Evolutionary conservation across 1,139 yeast genomes (phyloP), one percentile per base, ranked within the genome.

Genomic region (Blastobotrys aristatus): DNA sequence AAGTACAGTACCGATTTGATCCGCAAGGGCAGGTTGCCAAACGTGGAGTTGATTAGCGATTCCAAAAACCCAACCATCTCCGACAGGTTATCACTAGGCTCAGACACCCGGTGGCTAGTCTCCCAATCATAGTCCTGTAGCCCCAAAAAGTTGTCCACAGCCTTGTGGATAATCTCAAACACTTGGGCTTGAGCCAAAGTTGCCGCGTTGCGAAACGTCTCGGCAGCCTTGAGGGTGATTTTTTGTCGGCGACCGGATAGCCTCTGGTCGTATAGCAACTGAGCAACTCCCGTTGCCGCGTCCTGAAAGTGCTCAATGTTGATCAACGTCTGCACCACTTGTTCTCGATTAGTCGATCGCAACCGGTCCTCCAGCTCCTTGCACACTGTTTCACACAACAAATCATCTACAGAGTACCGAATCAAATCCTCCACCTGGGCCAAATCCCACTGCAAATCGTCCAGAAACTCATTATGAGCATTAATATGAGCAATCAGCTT

Each of bases 1-100:
- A 89, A 81, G 53, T 90, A 76, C 29, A 95, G 79, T 53, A 90
- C 70, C 2, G 94, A 82, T 57, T 88, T 79, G 51, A 92, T 82
- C 10, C 86, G 77, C 44, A 75, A 76, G 0, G 97, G 97, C 37
- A 92, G 73, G 53, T 84, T 86, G 17, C 85, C 82, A 57, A 92
- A 78, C n/a, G 95, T 88, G 1, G 95, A 82, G 46, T 84, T 80
- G 62, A 92, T 88, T 73, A 90, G 78, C 65, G 88, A 87, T 54
- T 85, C 88, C 63, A 92, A 73, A 65, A 83, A 92, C 51, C 83
- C 78, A n/a, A 95, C 92, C 72, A 89, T 80, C 67, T 92, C 97
- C 47, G 80, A 79, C 51, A 90, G 77, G 45, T 85, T 83, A 54
- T 76, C 76, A 54, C 86, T 84, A 14, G 97, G 94, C 50, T 82